These are phyloP conservation scores for Barnettozyma botsteinii DNA, from an alignment of 805 yeast genomes.

Conservation along the genomic window DNA sequence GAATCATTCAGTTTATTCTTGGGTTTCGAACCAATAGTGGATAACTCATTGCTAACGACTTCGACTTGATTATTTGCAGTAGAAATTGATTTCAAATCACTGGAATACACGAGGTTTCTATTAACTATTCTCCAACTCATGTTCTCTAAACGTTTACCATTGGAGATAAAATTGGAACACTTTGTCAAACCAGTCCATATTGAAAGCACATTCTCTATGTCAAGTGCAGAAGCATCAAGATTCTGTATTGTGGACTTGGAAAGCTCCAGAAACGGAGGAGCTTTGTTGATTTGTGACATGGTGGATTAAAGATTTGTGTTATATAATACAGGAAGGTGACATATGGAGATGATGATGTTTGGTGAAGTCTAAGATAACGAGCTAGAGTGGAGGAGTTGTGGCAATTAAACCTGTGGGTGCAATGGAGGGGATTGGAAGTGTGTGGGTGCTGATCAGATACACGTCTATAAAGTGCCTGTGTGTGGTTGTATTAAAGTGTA, in stretches of 20 bases:
- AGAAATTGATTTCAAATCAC: conserved; percentile 9
- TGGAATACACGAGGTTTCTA: conserved; percentile 21
- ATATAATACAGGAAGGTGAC: conserved; percentile 1
- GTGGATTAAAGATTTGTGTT: neutral
- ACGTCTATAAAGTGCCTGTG: no score
- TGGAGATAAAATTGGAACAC: conserved; percentile 26
- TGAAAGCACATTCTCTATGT: conserved; percentile 35
- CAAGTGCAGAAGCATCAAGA: conserved; percentile 26
- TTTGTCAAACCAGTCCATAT: conserved; percentile 36
- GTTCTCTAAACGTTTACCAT: conserved; percentile 27
- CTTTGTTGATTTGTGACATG: conserved; percentile 21
- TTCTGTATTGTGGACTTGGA: conserved; percentile 23
- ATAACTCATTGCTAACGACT: conserved; percentile 7
- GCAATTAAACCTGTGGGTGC: no score
- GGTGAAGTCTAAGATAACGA: no score
- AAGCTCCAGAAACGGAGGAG: conserved; percentile 27
- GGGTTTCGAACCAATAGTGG: conserved; percentile 8
- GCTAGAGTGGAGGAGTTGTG: no score
- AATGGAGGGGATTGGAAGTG: no score
- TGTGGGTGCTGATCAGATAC: no score
- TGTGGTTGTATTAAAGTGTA: no score
- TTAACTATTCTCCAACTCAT: conserved; percentile 30
- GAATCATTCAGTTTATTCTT: conserved; percentile 23
- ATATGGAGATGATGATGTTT: conserved; percentile 1
- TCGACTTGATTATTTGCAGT: neutral